Evolutionary conservation across 345 rosid genomes (phyloP).

Genomic region (Raphanus raphanistrum): DNA sequence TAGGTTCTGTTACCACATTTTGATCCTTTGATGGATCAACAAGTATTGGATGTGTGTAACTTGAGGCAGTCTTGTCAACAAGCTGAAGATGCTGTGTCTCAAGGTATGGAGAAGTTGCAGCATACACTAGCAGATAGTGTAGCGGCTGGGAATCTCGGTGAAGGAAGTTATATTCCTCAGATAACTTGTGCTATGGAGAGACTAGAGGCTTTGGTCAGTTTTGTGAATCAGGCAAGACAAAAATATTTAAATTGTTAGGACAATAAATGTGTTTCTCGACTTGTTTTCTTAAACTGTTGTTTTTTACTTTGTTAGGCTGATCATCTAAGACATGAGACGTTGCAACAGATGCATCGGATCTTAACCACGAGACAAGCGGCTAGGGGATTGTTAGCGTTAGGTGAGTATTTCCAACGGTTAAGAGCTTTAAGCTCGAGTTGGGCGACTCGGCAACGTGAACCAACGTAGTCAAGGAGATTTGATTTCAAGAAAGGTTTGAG

Average conservation of each 20-base stretch:
- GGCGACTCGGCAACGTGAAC: constrained; percentile 59
- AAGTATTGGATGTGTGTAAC: constrained; percentile 48
- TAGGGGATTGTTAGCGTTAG: constrained; percentile 74
- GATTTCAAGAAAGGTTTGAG: constrained; percentile 9
- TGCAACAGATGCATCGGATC: constrained; percentile 77
- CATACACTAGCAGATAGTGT: constrained; percentile 65
- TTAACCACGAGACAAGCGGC: constrained; percentile 81
- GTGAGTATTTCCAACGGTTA: constrained; percentile 81
- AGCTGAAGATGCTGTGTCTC: constrained; percentile 92
- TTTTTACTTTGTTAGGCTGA: constrained; percentile 64
- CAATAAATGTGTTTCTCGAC: background rate
- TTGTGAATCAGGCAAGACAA: constrained; percentile 68
- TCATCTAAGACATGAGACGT: constrained; percentile 76
- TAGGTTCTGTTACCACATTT: constrained; percentile 81
- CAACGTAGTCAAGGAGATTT: constrained; percentile 32
- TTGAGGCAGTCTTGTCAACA: constrained; percentile 78
- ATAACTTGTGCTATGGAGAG: constrained; percentile 69
- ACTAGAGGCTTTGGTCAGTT: constrained; percentile 71
- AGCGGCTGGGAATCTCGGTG: constrained; percentile 61
- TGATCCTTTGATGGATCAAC: constrained; percentile 66
- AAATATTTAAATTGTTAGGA: background rate
- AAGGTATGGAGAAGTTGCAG: constrained; percentile 93
- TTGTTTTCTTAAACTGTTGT: background rate
- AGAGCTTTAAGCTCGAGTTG: constrained; percentile 68
- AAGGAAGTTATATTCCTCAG: constrained; percentile 56